These are phyloP conservation scores for Linnemannia hyalina DNA, from an alignment of 192 early-diverging fungal genomes.

Conservation along the genomic window DNA sequence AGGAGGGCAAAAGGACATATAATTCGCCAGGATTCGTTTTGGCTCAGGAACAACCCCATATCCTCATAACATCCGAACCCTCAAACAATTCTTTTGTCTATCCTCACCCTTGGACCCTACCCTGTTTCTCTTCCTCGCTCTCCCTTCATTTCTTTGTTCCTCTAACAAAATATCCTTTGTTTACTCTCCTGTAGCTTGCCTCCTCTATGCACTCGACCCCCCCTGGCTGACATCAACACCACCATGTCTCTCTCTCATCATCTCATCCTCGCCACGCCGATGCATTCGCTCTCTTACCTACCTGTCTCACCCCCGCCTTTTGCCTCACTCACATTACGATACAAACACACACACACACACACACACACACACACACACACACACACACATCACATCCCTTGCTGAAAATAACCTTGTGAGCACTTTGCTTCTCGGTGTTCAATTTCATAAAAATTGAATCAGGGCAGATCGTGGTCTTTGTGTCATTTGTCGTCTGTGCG, in stretches of 20 bases:
- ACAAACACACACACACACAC: too few relatives aligned
- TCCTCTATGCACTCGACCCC: not conserved
- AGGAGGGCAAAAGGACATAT: too few relatives aligned
- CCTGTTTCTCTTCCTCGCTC: not conserved
- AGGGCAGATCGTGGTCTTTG: not conserved
- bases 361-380: too few relatives aligned
- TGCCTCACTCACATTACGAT: too few relatives aligned
- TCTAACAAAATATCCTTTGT: not conserved
- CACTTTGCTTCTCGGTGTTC: too few relatives aligned
- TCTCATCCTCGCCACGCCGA: too few relatives aligned
- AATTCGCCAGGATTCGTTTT: too few relatives aligned
- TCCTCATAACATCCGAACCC: not conserved
- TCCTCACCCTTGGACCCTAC: not conserved
- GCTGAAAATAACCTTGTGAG: too few relatives aligned
- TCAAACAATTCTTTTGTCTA: not conserved
- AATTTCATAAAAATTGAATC: not conserved
- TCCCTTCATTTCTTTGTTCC: not conserved
- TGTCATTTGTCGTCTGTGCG: not conserved
- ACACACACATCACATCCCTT: too few relatives aligned
- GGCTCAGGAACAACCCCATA: not conserved
- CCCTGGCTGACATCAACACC: not conserved
- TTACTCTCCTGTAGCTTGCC: not conserved
- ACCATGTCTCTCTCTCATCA: too few relatives aligned
- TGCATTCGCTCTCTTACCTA: too few relatives aligned
- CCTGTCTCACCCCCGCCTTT: too few relatives aligned